Evolutionary conservation across 805 yeast species (phyloP).

Genomic region (Kazachstania martiniae): DNA sequence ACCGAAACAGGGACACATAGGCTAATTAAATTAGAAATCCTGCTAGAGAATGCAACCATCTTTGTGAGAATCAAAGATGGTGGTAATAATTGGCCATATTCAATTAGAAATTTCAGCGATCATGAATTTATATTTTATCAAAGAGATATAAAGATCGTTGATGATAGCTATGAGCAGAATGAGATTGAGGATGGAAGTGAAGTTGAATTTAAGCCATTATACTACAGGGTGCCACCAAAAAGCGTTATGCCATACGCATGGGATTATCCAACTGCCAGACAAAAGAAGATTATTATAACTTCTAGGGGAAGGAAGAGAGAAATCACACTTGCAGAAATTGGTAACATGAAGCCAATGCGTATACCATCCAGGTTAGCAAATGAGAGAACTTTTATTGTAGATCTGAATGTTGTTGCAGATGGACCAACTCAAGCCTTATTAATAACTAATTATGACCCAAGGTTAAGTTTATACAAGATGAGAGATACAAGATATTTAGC

Average conservation of each 20-base stretch:
- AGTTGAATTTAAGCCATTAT: slow-evolving; percentile 61
- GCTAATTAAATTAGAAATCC: slow-evolving; percentile 59
- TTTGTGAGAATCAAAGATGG: slow-evolving; percentile 69
- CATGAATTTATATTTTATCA: slow-evolving; percentile 82
- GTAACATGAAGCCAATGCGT: slow-evolving; percentile 78
- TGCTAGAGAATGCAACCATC: slow-evolving; percentile 72
- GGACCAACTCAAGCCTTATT: slow-evolving; percentile 89
- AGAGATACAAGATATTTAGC: slow-evolving; percentile 14
- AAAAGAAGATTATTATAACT: slow-evolving; percentile 68
- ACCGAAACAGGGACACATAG: slow-evolving; percentile 57
- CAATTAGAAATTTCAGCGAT: slow-evolving; percentile 82
- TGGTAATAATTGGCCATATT: slow-evolving; percentile 79
- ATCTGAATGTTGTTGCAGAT: slow-evolving; percentile 87
- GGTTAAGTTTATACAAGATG: slow-evolving; percentile 59
- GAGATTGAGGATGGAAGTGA: slow-evolving; percentile 53
- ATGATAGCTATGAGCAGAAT: slow-evolving; percentile 32
- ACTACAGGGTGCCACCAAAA: slow-evolving; percentile 71
- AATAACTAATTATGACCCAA: slow-evolving; percentile 72
- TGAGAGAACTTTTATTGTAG: slow-evolving; percentile 47
- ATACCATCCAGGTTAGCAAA: slow-evolving; percentile 38
- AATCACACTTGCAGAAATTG: slow-evolving; percentile 86
- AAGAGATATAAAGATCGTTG: slow-evolving; percentile 50
- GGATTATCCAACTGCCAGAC: slow-evolving; percentile 88
- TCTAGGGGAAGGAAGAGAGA: slow-evolving; percentile 65
- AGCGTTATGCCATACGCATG: slow-evolving; percentile 98